A percentile compares a stretch with the other conserved stretches of the same genome.
Evolutionary conservation across 2,329 filamentous ascomycete genomes (phyloP).

Genomic region (Knoxdaviesia proteae): DNA sequence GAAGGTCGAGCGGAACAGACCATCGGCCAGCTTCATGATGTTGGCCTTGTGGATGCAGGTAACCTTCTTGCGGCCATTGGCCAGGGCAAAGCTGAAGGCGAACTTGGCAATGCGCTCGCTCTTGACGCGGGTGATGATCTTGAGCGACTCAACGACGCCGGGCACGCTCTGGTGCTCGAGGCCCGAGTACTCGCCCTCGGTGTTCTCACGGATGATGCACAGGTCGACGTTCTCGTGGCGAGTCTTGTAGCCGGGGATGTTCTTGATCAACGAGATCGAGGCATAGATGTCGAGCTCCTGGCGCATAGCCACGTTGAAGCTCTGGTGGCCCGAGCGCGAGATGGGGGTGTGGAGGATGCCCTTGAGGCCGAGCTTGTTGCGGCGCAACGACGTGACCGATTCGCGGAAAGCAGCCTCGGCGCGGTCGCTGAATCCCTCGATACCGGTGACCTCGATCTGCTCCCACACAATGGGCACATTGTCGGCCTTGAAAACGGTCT

Average conservation of each 20-base stretch:
- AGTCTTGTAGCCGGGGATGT: conserved; percentile 95
- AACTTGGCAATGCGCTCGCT: conserved; percentile 99
- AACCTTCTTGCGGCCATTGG: conserved; percentile 98
- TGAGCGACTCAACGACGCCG: conserved; percentile 95
- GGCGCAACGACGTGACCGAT: conserved; percentile 82
- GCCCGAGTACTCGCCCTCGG: conserved; percentile 97
- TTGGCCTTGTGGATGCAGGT: conserved; percentile 99
- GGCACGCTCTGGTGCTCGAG: conserved; percentile 95
- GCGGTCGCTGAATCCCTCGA: conserved; percentile 57
- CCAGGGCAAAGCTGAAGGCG: conserved; percentile 90
- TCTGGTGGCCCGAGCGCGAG: conserved; percentile 90
- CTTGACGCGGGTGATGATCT: conserved; percentile 98
- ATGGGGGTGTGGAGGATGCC: conserved; percentile 97
- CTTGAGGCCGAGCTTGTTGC: conserved; percentile 98
- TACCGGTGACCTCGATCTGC: conserved; percentile 85
- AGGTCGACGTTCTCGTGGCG: conserved; percentile 94
- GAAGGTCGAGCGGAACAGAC: conserved; percentile 96
- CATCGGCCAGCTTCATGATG: conserved; percentile 99
- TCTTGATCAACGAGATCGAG: conserved; percentile 95
- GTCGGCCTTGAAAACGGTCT: conserved; percentile 99
- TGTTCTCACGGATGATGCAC: conserved; percentile 99
- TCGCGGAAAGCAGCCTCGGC: conserved; percentile 91
- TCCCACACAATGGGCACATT: conserved; percentile 98
- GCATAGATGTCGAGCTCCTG: conserved; percentile 99
- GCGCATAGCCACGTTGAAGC: conserved; percentile 97